phyloP scores from a whole-genome alignment of 371 early-diverging fungal genomes.

The Funneliformis caledonium region DNA sequence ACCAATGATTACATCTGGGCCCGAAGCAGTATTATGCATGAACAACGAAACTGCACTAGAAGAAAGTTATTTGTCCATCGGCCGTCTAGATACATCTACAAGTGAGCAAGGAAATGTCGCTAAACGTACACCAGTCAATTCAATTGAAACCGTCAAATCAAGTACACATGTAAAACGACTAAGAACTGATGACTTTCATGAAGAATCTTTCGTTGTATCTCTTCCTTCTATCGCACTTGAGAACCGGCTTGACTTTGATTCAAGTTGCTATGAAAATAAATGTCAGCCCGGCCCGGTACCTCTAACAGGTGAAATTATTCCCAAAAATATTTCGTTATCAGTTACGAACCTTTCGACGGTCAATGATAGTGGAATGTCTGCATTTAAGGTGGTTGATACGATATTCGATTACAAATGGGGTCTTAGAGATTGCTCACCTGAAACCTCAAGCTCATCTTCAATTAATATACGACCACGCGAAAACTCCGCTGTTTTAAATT shows the following conservation, averaged over 20 bases:
- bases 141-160: neutral
- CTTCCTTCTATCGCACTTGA: neutral
- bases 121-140: too few species aligned
- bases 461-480: too few species aligned
- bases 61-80: neutral
- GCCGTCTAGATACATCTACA: neutral
- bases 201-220: neutral
- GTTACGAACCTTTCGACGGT: neutral
- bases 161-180: neutral
- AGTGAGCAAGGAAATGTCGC: neutral
- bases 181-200: neutral
- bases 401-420: neutral
- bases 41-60: neutral
- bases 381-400: neutral
- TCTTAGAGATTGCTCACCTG: neutral
- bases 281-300: neutral
- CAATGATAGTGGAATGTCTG: neutral
- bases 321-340: neutral
- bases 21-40: neutral
- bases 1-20: neutral
- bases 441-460: neutral
- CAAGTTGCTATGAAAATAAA: neutral
- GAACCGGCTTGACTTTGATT: neutral
- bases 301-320: neutral
- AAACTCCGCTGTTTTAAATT: neutral